Conservation (phyloP, 225 moss, liverwort and hornwort species). For the Neckera pumila region DNA sequence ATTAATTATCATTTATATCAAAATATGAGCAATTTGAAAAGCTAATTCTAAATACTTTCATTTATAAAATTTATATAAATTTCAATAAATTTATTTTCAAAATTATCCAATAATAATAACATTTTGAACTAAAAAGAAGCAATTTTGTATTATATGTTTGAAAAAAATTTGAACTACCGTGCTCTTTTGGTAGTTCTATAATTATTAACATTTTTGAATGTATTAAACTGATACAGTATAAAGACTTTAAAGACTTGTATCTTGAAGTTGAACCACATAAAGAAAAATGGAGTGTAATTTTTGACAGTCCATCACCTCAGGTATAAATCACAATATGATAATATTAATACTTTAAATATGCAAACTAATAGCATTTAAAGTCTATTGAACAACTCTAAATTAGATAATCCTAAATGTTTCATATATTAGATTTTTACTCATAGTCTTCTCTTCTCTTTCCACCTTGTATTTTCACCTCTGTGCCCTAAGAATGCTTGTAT, state of each 20-base stretch:
- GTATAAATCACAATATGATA: not conserved
- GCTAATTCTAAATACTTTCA: rapidly evolving
- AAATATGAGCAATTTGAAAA: rapidly evolving
- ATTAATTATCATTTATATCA: no score
- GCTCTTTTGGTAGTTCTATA: rapidly evolving
- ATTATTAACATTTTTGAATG: not conserved
- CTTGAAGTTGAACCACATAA: constrained; percentile 20
- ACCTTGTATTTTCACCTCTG: no score
- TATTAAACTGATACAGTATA: constrained; percentile 6
- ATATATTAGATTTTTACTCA: not conserved
- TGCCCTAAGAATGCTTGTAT: no score
- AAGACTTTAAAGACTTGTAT: constrained; percentile 35
- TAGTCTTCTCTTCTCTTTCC: not conserved
- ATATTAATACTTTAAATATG: not conserved
- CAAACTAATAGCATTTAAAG: no score
- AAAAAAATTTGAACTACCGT: rapidly evolving
- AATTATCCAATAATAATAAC: no score
- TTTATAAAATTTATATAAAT: no score
- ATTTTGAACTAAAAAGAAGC: not conserved
- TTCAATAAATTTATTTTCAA: not conserved
- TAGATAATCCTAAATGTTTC: not conserved
- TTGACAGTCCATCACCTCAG: constrained; percentile 74
- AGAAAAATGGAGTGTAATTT: constrained; percentile 33
- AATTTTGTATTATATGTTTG: not conserved
- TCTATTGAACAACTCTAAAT: no score